Evolutionary conservation across 306 rosid genomes (phyloP).

Genomic region (Cicer cuneatum): DNA sequence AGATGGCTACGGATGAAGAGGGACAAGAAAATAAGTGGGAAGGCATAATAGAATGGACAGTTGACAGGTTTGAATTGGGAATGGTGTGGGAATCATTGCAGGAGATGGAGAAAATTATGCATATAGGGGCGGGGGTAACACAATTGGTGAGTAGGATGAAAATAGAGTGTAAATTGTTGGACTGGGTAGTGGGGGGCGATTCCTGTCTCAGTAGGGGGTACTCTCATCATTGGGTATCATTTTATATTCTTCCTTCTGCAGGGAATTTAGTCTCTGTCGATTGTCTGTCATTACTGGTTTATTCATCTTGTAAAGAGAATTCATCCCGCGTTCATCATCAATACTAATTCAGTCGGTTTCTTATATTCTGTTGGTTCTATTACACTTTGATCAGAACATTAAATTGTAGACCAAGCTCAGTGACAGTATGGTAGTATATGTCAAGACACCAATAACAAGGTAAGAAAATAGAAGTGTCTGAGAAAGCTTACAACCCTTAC

Average conservation of each 20-base stretch:
- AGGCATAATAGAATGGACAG: neutral
- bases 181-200: neutral
- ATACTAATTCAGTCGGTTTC: neutral
- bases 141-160: too few relatives aligned
- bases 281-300: neutral
- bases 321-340: neutral
- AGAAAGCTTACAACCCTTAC: conserved; percentile 81
- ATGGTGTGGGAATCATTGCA: neutral
- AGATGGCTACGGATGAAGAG: too few relatives aligned
- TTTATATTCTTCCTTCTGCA: neutral
- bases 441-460: conserved; percentile 10
- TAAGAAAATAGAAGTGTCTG: conserved; percentile 43
- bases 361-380: neutral
- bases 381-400: conserved; percentile 1
- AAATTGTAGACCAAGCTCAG: conserved; percentile 25
- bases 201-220: neutral
- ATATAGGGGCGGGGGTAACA: too few relatives aligned
- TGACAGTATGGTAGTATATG: neutral
- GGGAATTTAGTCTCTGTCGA: neutral
- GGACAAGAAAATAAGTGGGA: neutral
- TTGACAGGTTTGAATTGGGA: neutral
- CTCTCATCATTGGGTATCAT: neutral
- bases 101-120: too few relatives aligned
- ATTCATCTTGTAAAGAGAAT: neutral
- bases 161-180: too few relatives aligned